phyloP scores from a whole-genome alignment of 306 rosid genomes.

The Crotalaria pallida region DNA sequence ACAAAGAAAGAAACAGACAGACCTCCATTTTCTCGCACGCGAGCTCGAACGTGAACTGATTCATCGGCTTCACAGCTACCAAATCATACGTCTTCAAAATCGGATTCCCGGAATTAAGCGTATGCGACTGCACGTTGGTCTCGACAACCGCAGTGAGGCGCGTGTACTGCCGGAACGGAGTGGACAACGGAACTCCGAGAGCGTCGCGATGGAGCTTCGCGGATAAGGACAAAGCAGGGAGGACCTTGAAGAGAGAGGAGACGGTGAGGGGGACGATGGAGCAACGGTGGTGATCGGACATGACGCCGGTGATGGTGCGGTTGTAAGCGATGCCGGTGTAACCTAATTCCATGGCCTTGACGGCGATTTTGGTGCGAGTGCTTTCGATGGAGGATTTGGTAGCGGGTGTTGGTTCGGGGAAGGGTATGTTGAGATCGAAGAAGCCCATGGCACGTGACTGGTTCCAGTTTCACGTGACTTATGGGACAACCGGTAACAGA shows the following conservation, averaged over 20 bases:
- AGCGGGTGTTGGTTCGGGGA: slow-evolving; percentile 29
- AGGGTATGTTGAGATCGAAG: slow-evolving; percentile 83
- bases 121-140: slow-evolving; percentile 36
- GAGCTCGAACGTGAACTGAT: slow-evolving; percentile 55
- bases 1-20: no score
- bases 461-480: no score
- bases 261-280: slow-evolving; percentile 51
- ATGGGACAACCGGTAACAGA: no score
- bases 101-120: slow-evolving; percentile 71
- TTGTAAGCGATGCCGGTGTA: slow-evolving; percentile 82
- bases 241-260: slow-evolving; percentile 59
- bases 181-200: slow-evolving; percentile 45
- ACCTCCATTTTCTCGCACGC: slow-evolving; percentile 87
- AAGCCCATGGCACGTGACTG: slow-evolving; percentile 55
- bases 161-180: slow-evolving; percentile 86
- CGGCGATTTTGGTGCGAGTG: slow-evolving; percentile 49
- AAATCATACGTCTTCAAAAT: slow-evolving; percentile 76
- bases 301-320: slow-evolving; percentile 74
- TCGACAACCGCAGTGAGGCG: slow-evolving; percentile 75
- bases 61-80: slow-evolving; percentile 63
- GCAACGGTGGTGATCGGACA: slow-evolving; percentile 87
- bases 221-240: slow-evolving; percentile 58
- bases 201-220: slow-evolving; percentile 68
- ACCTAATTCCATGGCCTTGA: slow-evolving; percentile 80
- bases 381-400: slow-evolving; percentile 29